phyloP scores from a whole-genome alignment of 2,329 filamentous ascomycete species.

The Pezicula carpinea region DNA sequence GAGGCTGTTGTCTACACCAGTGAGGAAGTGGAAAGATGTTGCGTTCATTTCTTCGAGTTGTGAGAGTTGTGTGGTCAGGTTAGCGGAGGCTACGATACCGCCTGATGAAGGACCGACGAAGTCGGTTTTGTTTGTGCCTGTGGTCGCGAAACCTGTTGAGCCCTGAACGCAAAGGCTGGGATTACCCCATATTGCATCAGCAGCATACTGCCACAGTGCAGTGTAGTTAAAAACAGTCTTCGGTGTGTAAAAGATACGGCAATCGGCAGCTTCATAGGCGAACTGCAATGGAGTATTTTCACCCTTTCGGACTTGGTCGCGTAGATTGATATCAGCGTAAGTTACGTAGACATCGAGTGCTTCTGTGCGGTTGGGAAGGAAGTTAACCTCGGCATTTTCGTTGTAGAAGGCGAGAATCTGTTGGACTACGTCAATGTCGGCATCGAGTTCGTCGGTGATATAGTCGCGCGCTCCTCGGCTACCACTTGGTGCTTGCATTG shows the following conservation, averaged over 20 bases:
- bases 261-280: slow-evolving; percentile 55
- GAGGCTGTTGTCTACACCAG: too few relatives aligned
- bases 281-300: slow-evolving; percentile 48
- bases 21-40: too few relatives aligned
- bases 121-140: neutral
- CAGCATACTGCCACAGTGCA: slow-evolving; percentile 43
- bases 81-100: neutral
- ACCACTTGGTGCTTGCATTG: slow-evolving; percentile 50
- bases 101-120: neutral
- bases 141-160: slow-evolving; percentile 12
- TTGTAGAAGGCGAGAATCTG: slow-evolving; percentile 8
- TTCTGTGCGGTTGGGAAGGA: slow-evolving; percentile 19
- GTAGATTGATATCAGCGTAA: slow-evolving; percentile 36
- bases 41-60: too few relatives aligned
- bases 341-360: slow-evolving; percentile 12
- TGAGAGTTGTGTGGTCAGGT: too few relatives aligned
- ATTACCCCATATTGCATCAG: slow-evolving; percentile 34
- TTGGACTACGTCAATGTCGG: slow-evolving; percentile 20
- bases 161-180: slow-evolving; percentile 26
- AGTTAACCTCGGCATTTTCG: slow-evolving; percentile 8
- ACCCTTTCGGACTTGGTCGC: slow-evolving; percentile 31
- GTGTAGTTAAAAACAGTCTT: slow-evolving; percentile 44
- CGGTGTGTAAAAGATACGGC: slow-evolving; percentile 54
- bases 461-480: slow-evolving; percentile 43
- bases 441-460: slow-evolving; percentile 21